phyloP scores from a whole-genome alignment of 495 filamentous ascomycete genomes.

The Penicillium silybi region DNA sequence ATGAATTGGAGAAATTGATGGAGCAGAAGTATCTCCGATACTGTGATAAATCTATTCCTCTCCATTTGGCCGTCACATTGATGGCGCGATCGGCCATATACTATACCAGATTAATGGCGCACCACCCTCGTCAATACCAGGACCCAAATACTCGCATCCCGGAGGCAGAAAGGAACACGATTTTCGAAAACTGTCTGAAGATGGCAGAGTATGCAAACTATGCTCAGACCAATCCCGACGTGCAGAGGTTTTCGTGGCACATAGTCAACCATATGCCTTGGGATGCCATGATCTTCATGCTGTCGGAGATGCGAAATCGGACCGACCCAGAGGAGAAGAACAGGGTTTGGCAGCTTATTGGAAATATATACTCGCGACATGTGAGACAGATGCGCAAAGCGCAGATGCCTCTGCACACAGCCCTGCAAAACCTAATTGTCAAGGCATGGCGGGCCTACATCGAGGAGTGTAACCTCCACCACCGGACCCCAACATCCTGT shows the following conservation, averaged over 20 bases:
- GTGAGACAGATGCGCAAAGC: conserved; percentile 14
- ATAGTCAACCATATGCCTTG: conserved; percentile 38
- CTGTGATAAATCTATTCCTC: conserved; percentile 57
- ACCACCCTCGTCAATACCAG: conserved; percentile 42
- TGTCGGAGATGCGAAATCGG: conserved; percentile 36
- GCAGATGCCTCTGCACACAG: conserved; percentile 29
- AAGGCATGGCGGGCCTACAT: conserved; percentile 35
- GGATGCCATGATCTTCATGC: conserved; percentile 40
- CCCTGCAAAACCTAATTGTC: conserved; percentile 32
- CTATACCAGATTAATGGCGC: conserved; percentile 33
- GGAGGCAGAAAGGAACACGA: conserved; percentile 31
- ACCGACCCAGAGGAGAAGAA: conserved; percentile 23
- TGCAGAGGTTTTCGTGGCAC: conserved; percentile 32
- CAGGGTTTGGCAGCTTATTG: conserved; percentile 33
- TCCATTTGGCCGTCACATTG: conserved; percentile 53
- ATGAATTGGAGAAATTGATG: conserved; percentile 31
- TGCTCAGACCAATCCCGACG: conserved; percentile 19
- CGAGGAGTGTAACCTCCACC: conserved; percentile 21
- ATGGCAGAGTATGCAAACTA: conserved; percentile 34
- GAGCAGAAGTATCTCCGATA: conserved; percentile 49
- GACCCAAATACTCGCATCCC: conserved; percentile 24
- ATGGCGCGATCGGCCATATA: conserved; percentile 38
- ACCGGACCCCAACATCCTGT: conserved; percentile 20
- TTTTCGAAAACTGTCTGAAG: conserved; percentile 36
- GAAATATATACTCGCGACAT: conserved; percentile 26